Base-by-base conservation (phyloP, 768 basidiomycete genomes). In the Hericium rajendrae region DNA sequence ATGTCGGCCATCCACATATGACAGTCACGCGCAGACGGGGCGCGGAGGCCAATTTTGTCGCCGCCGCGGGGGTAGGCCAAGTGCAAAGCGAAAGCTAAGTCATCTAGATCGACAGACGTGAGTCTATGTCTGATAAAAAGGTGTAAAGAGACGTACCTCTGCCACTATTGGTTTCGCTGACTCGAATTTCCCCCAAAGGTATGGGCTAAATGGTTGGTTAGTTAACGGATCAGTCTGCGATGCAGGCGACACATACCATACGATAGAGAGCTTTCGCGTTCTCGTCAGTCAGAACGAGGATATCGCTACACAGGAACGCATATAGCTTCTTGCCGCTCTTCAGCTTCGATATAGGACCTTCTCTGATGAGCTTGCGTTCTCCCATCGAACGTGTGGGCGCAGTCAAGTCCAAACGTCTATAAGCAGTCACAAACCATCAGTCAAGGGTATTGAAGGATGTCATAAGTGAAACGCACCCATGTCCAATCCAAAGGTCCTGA, bases 381-480 rank as follows among this genome's bases (percentile, higher is more conserved):
- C 94, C 95, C 75, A 94, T 83, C 58, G 84, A 77, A 0, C 90
- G 82, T 5, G 95, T 97, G 0, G 91, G 87, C 0, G 87, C 90
- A 0, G 91, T 94, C n/a, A 97, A 73, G 67, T 97, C 93, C 20
- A 97, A 81, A 16, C 87, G 84, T 5, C 85, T 86, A 56, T 8
- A 12, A 39, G 26, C 20, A 43, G 46, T 18, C 40, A 10, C n/a
- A 20, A 48, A 16, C 49, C 20, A 40, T 43, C 24, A 32, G 37
- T n/a, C 10, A 15, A 12, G 15, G 32, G 24, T 12, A 6, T 57
- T 38, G 38, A 24, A 6, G n/a, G 18, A 39, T 37, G 16, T n/a
- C 18, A 38, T 28, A 54, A 18, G 15, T 28, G 3, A 2, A 0
- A 59, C 82, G 62, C 55, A 89, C 88, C 83, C 91, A 71, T 91